Evolutionary conservation across 345 rosid genomes (phyloP).

Genomic region (Brassica incana): DNA sequence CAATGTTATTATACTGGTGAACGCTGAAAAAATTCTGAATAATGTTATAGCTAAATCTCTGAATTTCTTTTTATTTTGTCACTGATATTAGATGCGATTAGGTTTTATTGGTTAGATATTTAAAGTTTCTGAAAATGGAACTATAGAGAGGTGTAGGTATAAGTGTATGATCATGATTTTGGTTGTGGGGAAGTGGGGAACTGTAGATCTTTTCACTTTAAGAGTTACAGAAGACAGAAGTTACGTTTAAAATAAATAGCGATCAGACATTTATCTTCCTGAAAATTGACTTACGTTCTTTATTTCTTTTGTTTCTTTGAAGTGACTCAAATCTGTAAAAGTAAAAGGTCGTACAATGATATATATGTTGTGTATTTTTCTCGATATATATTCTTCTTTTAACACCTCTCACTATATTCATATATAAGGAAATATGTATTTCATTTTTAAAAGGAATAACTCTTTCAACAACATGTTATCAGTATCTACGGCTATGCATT

Average conservation of each 20-base stretch:
- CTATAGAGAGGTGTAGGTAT: background rate
- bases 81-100: background rate
- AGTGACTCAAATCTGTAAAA: constrained; percentile 39
- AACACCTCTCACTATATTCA: no score
- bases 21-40: background rate
- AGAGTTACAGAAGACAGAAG: constrained; percentile 33
- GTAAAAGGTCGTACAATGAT: constrained; percentile 28
- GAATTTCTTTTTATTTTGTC: background rate
- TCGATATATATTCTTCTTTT: background rate
- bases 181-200: constrained; percentile 24
- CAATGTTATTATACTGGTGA: background rate
- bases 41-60: background rate
- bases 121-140: constrained; percentile 26
- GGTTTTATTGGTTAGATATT: background rate
- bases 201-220: constrained; percentile 22
- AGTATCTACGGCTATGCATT: constrained; percentile 38
- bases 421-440: background rate
- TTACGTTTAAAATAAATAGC: constrained; percentile 30
- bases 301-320: constrained; percentile 30
- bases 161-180: constrained; percentile 27
- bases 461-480: constrained; percentile 35
- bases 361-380: background rate
- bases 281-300: constrained; percentile 35
- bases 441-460: background rate
- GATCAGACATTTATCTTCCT: constrained; percentile 42